These are phyloP conservation scores for Cladophialophora immunda DNA, from an alignment of 2,329 filamentous ascomycete species.

Conservation along the genomic window DNA sequence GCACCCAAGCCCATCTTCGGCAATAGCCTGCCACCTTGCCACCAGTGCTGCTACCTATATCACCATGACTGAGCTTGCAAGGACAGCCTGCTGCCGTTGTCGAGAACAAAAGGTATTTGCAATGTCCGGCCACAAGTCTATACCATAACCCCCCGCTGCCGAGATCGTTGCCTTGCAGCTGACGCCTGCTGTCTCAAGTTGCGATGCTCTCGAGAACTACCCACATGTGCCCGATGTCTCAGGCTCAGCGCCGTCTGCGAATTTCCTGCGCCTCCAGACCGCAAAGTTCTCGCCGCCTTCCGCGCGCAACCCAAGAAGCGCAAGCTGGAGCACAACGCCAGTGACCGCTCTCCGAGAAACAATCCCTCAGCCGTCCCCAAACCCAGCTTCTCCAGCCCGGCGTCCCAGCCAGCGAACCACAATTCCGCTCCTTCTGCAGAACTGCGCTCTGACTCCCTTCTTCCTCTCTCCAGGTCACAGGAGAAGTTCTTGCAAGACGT, in stretches of 20 bases:
- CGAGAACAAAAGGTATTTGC: constrained; percentile 25
- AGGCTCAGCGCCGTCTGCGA: constrained; percentile 24
- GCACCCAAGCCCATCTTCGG: too few relatives aligned
- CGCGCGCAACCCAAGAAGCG: constrained; percentile 22
- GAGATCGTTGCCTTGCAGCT: background rate
- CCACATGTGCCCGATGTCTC: constrained; percentile 22
- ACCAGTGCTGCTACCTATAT: background rate
- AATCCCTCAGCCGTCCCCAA: background rate
- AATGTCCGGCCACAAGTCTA: background rate
- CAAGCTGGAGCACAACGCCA: constrained; percentile 2
- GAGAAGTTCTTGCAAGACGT: constrained; percentile 25
- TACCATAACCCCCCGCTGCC: too few relatives aligned
- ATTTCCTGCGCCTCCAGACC: constrained; percentile 27
- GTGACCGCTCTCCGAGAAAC: constrained; percentile 2
- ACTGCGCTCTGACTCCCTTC: background rate
- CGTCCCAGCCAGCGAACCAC: background rate
- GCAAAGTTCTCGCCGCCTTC: constrained; percentile 28
- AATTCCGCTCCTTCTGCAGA: background rate
- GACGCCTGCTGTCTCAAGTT: constrained; percentile 9
- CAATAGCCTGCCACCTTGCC: too few relatives aligned
- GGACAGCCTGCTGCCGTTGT: constrained; percentile 25
- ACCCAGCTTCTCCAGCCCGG: background rate
- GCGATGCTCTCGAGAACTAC: constrained; percentile 29
- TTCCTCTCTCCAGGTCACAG: constrained; percentile 10
- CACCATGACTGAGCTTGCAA: constrained; percentile 11